Evolutionary conservation across 2,329 filamentous ascomycete species (phyloP).

Genomic region (Orbilia oligospora): DNA sequence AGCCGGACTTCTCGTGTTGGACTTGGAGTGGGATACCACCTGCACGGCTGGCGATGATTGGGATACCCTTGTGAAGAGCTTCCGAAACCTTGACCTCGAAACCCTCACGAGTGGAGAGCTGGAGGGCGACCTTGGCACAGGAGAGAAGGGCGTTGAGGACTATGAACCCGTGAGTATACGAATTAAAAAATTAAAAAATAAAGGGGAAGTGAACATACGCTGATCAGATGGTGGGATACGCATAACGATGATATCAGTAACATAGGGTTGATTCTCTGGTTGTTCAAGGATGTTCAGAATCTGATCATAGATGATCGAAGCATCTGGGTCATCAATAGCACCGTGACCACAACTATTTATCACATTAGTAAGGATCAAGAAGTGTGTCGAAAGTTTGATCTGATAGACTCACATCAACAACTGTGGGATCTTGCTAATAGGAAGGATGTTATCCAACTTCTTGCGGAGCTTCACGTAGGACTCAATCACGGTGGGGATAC

Average conservation of each 20-base stretch:
- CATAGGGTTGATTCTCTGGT: constrained; percentile 73
- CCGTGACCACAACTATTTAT: constrained; percentile 76
- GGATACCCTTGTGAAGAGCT: constrained; percentile 83
- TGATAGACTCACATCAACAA: constrained; percentile 74
- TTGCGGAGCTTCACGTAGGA: constrained; percentile 81
- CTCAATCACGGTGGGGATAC: constrained; percentile 82
- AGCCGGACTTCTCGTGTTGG: constrained; percentile 79
- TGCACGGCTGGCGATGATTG: constrained; percentile 80
- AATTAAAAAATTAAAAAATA: background rate
- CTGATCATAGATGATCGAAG: constrained; percentile 78
- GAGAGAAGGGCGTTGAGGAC: constrained; percentile 82
- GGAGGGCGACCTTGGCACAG: constrained; percentile 80
- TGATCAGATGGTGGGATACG: constrained; percentile 84
- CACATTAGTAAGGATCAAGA: constrained; percentile 3
- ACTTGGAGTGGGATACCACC: constrained; percentile 88
- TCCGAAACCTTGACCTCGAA: constrained; percentile 91
- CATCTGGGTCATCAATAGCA: constrained; percentile 85
- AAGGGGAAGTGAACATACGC: constrained; percentile 63
- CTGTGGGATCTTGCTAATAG: constrained; percentile 74
- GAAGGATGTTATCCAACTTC: constrained; percentile 71
- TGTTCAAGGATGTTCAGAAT: constrained; percentile 78
- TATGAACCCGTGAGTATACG: constrained; percentile 32
- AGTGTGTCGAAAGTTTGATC: background rate
- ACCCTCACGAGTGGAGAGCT: constrained; percentile 84
- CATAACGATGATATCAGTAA: constrained; percentile 79